Evolutionary conservation across 2,329 filamentous ascomycete species (phyloP), one percentile per base, ranked within the genome.

Genomic region (Emericellopsis atlantica): DNA sequence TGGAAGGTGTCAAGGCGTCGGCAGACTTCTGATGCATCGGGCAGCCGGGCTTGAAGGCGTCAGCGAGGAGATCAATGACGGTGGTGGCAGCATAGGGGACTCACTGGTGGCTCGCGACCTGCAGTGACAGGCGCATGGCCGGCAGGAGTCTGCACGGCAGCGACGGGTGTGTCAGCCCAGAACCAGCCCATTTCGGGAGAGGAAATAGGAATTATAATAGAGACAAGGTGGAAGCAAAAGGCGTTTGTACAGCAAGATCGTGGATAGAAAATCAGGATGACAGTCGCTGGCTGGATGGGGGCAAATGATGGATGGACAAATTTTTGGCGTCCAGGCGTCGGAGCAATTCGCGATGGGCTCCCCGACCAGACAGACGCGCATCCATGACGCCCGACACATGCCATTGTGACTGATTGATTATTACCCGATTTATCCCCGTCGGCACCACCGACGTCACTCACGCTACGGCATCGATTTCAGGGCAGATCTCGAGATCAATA

Each of bases 121-220:
- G 50, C 46, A 16, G 50, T 34, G 29, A 55, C 45, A 6, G 50
- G 40, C 37, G 56, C 54, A 47, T 61, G 60, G 43, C 58, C 54
- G 39, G 51, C 48, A 26, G 59, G 54, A 33, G 56, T 51, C 36
- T 50, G 55, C 46, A 53, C 53, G n/a, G 58, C 45, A 16, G 59
- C 49, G 41, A 66, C 53, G 36, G 60, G 39, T 44, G 59, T 46
- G 46, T 79, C 74, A 45, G 74, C 70, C 75, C 75, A 79, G 51
- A 79, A 79, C 74, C 74, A 78, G 49, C 75, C 75, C 75, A 79
- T 79, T 44, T 32, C 46, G 45, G 48, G 39, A 40, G 32, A 43
- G 8, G 8, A 12, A 29, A 40, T 31, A 43, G 8, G 8, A 12
- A 29, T 29, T 9, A 29, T 12, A 29, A 29, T 29, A 29, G 26